These are phyloP conservation scores for Cucumis variabilis DNA, from an alignment of 331 rosid genomes.

Conservation along the genomic window DNA sequence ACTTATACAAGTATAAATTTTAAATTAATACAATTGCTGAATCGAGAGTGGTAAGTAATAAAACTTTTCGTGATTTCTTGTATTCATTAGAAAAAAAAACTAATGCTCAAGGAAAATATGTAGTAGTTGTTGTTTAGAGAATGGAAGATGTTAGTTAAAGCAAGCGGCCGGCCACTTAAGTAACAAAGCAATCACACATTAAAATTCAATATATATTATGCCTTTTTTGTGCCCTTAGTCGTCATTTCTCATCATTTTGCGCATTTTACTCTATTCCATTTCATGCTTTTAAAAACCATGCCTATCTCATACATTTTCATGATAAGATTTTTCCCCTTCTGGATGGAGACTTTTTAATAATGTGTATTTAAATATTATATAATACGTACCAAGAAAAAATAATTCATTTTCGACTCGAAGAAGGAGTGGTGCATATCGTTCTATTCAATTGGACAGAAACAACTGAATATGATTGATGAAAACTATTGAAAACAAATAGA, in stretches of 20 bases:
- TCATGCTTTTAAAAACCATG: neutral
- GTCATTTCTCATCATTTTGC: neutral
- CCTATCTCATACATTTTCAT: neutral
- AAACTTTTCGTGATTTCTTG: no score
- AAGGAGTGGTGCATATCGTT: neutral
- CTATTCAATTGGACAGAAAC: neutral
- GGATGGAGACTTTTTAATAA: neutral
- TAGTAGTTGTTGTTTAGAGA: neutral
- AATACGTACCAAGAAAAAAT: neutral
- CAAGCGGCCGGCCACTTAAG: slow-evolving; percentile 29
- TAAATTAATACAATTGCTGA: no score
- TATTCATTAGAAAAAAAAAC: neutral
- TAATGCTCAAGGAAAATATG: neutral
- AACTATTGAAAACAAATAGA: neutral
- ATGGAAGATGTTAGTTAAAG: neutral
- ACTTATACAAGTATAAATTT: no score
- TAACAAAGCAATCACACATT: neutral
- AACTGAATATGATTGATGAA: neutral
- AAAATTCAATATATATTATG: neutral
- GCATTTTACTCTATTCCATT: neutral
- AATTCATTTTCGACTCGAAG: neutral
- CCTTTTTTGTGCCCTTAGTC: neutral
- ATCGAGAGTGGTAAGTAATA: neutral
- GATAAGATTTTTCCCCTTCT: neutral
- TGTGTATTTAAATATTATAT: neutral